Base-by-base conservation (phyloP, 1,139 yeast genomes). In the Pichia inconspicua region DNA sequence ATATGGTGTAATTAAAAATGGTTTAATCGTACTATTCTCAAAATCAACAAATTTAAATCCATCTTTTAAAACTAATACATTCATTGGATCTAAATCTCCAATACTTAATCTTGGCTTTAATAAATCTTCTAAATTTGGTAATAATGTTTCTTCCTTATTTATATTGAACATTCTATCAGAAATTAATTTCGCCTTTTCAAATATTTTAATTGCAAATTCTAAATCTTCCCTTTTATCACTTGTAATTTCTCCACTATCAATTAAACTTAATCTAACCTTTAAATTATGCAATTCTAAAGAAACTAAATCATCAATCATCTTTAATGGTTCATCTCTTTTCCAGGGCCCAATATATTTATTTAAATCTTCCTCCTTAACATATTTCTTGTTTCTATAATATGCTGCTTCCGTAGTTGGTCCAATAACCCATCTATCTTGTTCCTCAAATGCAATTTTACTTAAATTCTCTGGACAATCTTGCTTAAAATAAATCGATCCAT, bases 21-120 rank as follows among this genome's bases (percentile, higher is more conserved):
- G 97, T 63, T 86, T 84, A 55, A 88, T 79, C 19, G 81, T 68
- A 12, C 92, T 66, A 57, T 82, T 81, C 67, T 92, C 97, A 62
- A 88, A 84, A 66, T 92, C 97, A 47, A 88, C 62, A 54, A 89
- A 79, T 58, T 71, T 74, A 10, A 74, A 72, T 30, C 51, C 19
- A 15, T 68, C 70, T 17, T 70, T 72, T 19, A 71, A 67, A 25
- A 75, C 66, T 40, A 90, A 71, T 19, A 87, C 86, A 63, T 92
- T 92, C 75, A 89, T 73, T 31, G 98, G 97, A 64, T 88, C 95
- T 58, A 92, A 70, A 63, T 92, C 97, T 7, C 96, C 94, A 54
- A 81, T 75, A 55, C 70, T 78, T 48, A 92, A 69, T 59, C 92
- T 78, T 51, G 96, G 94, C 50, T 80, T 75, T 61, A 85, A 75